Conservation (phyloP, 495 filamentous ascomycete species). For the Saxispiralis lemnorum region DNA sequence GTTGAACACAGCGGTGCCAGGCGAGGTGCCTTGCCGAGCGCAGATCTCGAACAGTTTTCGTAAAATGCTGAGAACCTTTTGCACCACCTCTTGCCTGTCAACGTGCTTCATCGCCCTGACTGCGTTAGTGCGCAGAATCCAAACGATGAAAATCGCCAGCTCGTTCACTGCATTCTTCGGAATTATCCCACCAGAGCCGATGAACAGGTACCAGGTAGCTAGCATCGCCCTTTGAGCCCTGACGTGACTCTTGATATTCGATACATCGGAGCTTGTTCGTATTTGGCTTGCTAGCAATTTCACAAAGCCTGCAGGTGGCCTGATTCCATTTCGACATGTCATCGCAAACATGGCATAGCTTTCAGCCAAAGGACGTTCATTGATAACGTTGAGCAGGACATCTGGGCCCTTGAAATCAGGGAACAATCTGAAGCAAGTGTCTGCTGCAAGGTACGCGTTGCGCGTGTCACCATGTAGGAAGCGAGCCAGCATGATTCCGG, state of each 20-base stretch:
- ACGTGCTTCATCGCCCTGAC: background rate
- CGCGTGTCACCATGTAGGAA: conserved; percentile 27
- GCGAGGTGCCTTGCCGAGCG: conserved; percentile 9
- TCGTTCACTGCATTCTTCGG: conserved; percentile 12
- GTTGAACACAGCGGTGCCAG: conserved; percentile 22
- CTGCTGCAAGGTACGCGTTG: conserved; percentile 31
- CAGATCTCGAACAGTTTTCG: conserved; percentile 17
- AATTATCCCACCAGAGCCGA: conserved; percentile 4
- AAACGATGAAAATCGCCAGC: conserved; percentile 5
- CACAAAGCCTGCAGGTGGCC: conserved; percentile 9
- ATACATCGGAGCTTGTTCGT: background rate
- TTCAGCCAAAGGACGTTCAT: conserved; percentile 28
- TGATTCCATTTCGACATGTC: conserved; percentile 28
- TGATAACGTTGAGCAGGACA: conserved; percentile 29
- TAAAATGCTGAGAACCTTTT: conserved; percentile 12
- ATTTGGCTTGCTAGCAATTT: conserved; percentile 13
- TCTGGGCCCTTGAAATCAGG: conserved; percentile 24
- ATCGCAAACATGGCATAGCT: conserved; percentile 29
- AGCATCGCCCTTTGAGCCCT: conserved; percentile 4
- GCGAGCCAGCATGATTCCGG: conserved; percentile 32
- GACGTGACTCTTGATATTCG: background rate
- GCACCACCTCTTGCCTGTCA: conserved; percentile 2
- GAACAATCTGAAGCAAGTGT: conserved; percentile 29
- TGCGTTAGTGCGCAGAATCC: background rate
- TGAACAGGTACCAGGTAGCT: conserved; percentile 5